phyloP scores from a whole-genome alignment of 1,139 yeast species.

The Protomyces inouyei region DNA sequence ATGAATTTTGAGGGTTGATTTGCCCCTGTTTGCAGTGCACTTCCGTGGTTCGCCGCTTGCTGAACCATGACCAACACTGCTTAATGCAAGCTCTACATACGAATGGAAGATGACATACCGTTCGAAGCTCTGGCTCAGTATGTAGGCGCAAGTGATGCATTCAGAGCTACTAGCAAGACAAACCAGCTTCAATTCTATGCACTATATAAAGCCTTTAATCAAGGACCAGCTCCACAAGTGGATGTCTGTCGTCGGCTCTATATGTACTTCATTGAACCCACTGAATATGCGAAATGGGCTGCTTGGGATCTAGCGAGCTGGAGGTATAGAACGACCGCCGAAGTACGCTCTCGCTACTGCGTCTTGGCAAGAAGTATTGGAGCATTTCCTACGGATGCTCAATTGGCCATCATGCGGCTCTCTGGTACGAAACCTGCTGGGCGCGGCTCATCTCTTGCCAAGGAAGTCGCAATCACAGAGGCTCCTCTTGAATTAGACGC shows the following conservation, averaged over 20 bases:
- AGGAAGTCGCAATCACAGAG: background rate
- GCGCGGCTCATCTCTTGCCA: background rate
- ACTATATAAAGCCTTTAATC: slow-evolving; percentile 1
- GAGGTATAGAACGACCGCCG: background rate
- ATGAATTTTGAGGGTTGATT: too few relatives aligned
- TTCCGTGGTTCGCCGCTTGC: too few relatives aligned
- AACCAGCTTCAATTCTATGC: slow-evolving; percentile 9
- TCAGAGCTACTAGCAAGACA: background rate
- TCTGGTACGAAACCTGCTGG: background rate
- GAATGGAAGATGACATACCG: slow-evolving; percentile 2
- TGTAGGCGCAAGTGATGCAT: slow-evolving; percentile 2
- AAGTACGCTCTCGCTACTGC: slow-evolving; percentile 1
- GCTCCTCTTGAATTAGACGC: background rate
- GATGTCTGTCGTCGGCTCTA: slow-evolving; percentile 1
- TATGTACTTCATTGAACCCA: background rate
- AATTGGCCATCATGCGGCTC: background rate
- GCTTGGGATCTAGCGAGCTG: slow-evolving; percentile 9
- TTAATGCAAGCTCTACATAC: too few relatives aligned
- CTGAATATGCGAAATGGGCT: slow-evolving; percentile 7
- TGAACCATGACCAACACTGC: too few relatives aligned
- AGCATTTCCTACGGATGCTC: slow-evolving; percentile 9
- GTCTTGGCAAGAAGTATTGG: background rate
- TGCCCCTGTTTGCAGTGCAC: too few relatives aligned
- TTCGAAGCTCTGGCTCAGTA: slow-evolving; percentile 13
- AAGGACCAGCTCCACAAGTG: slow-evolving; percentile 4